A percentile compares a stretch with the other conserved stretches of the same genome.
phyloP scores from a whole-genome alignment of 2,329 filamentous ascomycete genomes.

The Epichloe typhina region DNA sequence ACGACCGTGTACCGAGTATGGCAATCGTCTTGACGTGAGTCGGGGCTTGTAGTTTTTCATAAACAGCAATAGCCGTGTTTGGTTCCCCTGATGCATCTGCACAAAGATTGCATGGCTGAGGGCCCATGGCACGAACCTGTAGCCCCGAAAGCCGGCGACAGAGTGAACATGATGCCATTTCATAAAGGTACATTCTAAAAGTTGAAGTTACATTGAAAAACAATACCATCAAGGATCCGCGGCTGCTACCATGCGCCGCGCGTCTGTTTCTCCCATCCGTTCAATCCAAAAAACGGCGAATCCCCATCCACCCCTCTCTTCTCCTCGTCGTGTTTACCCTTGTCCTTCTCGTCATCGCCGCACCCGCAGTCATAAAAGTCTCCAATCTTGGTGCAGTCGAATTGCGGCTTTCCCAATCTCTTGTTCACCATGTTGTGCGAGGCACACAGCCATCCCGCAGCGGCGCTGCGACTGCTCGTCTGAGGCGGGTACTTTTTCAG shows the following conservation, averaged over 20 bases:
- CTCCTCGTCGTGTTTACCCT: slow-evolving; percentile 14
- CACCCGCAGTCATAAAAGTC: slow-evolving; percentile 63
- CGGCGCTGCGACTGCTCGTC: slow-evolving; percentile 47
- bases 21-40: no score
- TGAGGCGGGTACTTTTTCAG: slow-evolving; percentile 52
- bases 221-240: not conserved
- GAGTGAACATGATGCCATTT: not conserved
- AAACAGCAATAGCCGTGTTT: no score
- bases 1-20: no score
- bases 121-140: no score
- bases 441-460: slow-evolving; percentile 55
- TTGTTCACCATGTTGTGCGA: slow-evolving; percentile 56
- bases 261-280: not conserved
- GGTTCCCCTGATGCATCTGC: no score
- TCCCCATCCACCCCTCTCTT: not conserved
- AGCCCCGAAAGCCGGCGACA: not conserved
- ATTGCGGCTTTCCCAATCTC: slow-evolving; percentile 45
- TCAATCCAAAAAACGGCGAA: no score
- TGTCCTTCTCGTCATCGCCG: slow-evolving; percentile 41
- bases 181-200: not conserved
- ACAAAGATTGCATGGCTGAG: no score
- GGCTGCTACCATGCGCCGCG: not conserved
- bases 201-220: not conserved
- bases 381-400: slow-evolving; percentile 54
- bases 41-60: no score